phyloP scores from a whole-genome alignment of 2,329 filamentous ascomycete genomes.

The Ploettnerulaceae sp. region DNA sequence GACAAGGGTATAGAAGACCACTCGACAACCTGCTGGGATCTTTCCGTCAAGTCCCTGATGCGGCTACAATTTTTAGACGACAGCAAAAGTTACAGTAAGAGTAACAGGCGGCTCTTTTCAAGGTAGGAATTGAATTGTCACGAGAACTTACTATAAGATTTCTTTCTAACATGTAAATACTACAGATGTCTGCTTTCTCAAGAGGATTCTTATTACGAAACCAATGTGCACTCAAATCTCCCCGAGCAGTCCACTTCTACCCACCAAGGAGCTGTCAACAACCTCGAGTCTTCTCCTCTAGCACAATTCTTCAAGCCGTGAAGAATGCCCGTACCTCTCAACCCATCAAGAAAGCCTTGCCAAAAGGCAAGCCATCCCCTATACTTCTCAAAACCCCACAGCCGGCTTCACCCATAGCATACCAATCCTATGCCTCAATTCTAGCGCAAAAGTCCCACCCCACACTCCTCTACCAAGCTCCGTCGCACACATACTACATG shows the following conservation, averaged over 20 bases:
- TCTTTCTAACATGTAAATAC: constrained; percentile 13
- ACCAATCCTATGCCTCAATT: constrained; percentile 46
- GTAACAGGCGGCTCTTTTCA: constrained; percentile 3
- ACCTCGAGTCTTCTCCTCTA: constrained; percentile 22
- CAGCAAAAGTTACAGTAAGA: background rate
- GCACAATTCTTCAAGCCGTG: constrained; percentile 20
- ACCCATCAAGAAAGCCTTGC: constrained; percentile 5
- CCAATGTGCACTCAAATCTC: constrained; percentile 15
- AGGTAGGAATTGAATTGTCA: constrained; percentile 14
- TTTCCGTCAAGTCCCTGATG: constrained; percentile 24
- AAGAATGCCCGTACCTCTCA: constrained; percentile 13
- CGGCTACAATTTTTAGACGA: constrained; percentile 18
- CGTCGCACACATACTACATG: constrained; percentile 59
- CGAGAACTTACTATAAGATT: background rate
- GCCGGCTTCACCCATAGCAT: constrained; percentile 18
- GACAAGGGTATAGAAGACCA: too few relatives aligned
- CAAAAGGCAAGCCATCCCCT: constrained; percentile 5
- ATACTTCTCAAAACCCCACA: constrained; percentile 1
- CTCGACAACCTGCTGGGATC: too few relatives aligned
- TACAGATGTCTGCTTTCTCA: constrained; percentile 36
- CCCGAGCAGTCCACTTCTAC: constrained; percentile 14
- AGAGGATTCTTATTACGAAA: constrained; percentile 31
- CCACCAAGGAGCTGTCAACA: constrained; percentile 14
- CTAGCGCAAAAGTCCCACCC: constrained; percentile 51
- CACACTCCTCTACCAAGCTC: constrained; percentile 59